phyloP scores from a whole-genome alignment of 805 yeast species.

The Diddensiella caesifluorescens region DNA sequence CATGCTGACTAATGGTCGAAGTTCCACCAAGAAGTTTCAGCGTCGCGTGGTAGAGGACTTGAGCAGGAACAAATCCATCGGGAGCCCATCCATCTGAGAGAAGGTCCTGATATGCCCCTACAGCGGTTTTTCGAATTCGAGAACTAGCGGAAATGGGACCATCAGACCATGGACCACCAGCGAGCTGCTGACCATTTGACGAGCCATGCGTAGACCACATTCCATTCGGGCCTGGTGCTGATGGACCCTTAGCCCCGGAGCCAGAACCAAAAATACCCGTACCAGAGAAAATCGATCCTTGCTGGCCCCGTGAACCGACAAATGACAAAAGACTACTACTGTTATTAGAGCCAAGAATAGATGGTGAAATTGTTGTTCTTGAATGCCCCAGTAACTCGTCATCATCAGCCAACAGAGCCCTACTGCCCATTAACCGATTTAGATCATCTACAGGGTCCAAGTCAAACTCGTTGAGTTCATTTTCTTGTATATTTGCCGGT shows the following conservation, averaged over 20 bases:
- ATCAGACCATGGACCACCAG: conserved; percentile 2
- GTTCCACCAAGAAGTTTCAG: conserved; percentile 18
- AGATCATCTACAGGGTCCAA: conserved; percentile 21
- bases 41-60: conserved; percentile 30
- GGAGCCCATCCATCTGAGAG: conserved; percentile 23
- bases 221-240: background rate
- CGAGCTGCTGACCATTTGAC: no score
- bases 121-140: conserved; percentile 19
- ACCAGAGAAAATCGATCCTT: background rate
- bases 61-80: conserved; percentile 34
- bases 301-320: background rate
- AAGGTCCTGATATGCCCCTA: conserved; percentile 21
- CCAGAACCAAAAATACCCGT: background rate
- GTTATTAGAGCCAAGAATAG: background rate
- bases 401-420: conserved; percentile 17
- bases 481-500: background rate
- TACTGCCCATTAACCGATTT: conserved; percentile 17
- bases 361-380: no score
- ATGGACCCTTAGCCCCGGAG: background rate
- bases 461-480: background rate
- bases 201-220: conserved; percentile 13
- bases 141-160: background rate
- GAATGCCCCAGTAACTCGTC: conserved; percentile 9
- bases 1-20: conserved; percentile 25
- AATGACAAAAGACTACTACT: background rate